phyloP scores from a whole-genome alignment of 192 early-diverging fungal species.

The Pilaira anomala region DNA sequence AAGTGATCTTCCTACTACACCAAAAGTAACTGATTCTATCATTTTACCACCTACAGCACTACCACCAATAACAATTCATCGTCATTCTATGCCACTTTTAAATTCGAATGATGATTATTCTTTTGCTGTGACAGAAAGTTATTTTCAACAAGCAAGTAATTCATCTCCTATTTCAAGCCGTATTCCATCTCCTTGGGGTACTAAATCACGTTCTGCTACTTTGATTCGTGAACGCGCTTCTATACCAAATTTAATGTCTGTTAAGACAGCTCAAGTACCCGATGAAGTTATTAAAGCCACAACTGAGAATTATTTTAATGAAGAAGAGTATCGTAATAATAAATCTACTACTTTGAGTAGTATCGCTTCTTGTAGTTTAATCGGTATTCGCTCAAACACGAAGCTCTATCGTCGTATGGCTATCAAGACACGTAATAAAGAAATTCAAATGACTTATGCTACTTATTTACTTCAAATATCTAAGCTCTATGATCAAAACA shows the following conservation, averaged over 20 bases:
- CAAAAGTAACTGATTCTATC: neutral
- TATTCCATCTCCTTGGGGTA: slow-evolving; percentile 18
- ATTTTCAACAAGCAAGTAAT: neutral
- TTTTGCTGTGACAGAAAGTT: slow-evolving; percentile 1
- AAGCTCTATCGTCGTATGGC: slow-evolving; percentile 75
- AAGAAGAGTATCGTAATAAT: neutral
- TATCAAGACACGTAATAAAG: slow-evolving; percentile 69
- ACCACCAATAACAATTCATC: no score
- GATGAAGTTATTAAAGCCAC: neutral
- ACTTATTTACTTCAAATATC: slow-evolving; percentile 73
- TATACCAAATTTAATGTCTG: neutral
- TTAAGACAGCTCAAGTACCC: neutral
- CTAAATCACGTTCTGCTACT: neutral
- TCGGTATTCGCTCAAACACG: slow-evolving; percentile 29
- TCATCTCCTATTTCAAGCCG: neutral
- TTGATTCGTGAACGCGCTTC: neutral
- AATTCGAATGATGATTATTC: neutral
- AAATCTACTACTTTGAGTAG: slow-evolving; percentile 12
- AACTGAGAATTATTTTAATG: no score
- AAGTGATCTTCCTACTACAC: neutral
- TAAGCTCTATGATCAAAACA: slow-evolving; percentile 34
- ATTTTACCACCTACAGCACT: neutral
- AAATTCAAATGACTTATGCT: slow-evolving; percentile 72
- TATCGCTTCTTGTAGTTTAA: slow-evolving; percentile 31
- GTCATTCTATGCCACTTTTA: no score